A percentile compares a stretch with the other conserved stretches of the same genome.
These are phyloP conservation scores for Aspergillus phoenicis DNA, from an alignment of 2,329 filamentous ascomycete genomes.

Conservation along the genomic window DNA sequence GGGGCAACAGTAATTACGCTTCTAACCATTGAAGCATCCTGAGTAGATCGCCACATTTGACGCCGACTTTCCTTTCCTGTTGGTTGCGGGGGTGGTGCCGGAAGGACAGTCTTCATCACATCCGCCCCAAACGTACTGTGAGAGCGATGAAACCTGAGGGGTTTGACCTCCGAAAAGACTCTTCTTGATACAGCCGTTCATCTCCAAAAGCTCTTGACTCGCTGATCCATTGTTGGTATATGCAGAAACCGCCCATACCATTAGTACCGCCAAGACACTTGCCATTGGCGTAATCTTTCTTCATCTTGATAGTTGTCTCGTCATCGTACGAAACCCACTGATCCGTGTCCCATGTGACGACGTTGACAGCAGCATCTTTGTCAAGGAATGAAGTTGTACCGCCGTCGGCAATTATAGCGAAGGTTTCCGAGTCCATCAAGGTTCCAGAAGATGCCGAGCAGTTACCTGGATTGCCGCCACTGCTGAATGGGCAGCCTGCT, in stretches of 20 bases:
- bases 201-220: background rate
- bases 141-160: background rate
- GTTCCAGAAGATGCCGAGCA: background rate
- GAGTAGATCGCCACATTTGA: background rate
- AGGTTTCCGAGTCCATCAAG: background rate
- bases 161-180: background rate
- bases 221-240: background rate
- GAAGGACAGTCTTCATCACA: background rate
- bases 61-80: background rate
- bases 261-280: conserved; percentile 17
- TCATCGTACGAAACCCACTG: conserved; percentile 20
- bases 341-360: conserved; percentile 7
- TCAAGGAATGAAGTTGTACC: background rate
- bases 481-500: conserved; percentile 5
- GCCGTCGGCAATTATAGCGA: background rate
- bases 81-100: background rate
- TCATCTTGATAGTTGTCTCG: conserved; percentile 14
- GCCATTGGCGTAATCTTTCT: conserved; percentile 16
- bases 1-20: background rate
- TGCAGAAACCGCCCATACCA: conserved; percentile 16
- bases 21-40: background rate
- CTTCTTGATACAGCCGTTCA: background rate
- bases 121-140: background rate
- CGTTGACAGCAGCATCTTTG: conserved; percentile 4
- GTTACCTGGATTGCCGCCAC: background rate